These are phyloP conservation scores for Termitomyces sp. DNA, from an alignment of 768 basidiomycete species.

Conservation along the genomic window DNA sequence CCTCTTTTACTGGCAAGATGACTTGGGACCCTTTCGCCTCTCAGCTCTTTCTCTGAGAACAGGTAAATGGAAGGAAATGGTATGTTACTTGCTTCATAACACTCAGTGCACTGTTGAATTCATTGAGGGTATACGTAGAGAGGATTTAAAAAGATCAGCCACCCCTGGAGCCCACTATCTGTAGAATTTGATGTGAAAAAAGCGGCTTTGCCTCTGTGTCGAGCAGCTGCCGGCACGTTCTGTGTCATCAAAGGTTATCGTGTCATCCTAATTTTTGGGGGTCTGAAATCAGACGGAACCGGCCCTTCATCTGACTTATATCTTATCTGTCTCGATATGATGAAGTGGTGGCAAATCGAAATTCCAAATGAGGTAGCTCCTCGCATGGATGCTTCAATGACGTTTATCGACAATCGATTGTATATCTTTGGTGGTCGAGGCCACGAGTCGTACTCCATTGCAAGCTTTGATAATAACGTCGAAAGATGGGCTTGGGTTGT, in stretches of 20 bases:
- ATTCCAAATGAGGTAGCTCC: not conserved
- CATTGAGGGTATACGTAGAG: not conserved
- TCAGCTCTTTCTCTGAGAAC: not conserved
- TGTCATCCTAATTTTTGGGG: conserved; percentile 3
- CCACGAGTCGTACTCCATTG: conserved; percentile 7
- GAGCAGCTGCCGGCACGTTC: not conserved
- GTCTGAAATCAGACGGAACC: not conserved
- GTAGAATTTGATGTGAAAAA: not conserved
- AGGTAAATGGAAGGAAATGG: not conserved
- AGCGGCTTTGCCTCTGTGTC: not conserved
- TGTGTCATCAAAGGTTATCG: not conserved
- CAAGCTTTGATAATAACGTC: not conserved
- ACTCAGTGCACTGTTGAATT: not conserved
- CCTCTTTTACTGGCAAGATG: not conserved
- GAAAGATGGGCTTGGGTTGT: conserved; percentile 6
- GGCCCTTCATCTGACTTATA: not conserved
- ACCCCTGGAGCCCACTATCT: not conserved
- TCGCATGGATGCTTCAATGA: not conserved
- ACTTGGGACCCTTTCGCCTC: not conserved
- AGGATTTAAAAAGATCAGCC: not conserved
- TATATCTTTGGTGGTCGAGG: conserved; percentile 9
- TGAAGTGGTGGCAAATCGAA: conserved; percentile 2
- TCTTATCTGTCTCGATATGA: not conserved
- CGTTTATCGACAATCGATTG: conserved; percentile 1
- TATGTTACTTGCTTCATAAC: not conserved